Evolutionary conservation across 768 basidiomycete species (phyloP).

Genomic region (Naematelia aurantialba): DNA sequence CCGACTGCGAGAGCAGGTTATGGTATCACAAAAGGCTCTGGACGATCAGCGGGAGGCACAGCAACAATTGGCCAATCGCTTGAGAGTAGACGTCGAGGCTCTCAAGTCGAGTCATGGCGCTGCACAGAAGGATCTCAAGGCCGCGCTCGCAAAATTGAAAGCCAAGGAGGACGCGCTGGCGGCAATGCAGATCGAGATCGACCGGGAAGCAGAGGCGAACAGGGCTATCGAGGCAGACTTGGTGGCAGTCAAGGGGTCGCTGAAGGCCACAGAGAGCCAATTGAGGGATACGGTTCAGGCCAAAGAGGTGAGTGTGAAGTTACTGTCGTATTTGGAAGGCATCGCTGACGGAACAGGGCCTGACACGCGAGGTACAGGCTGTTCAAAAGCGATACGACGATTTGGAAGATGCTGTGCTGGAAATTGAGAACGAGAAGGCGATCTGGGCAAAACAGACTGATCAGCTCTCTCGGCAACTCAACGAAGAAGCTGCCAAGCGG

Average conservation of each 20-base stretch:
- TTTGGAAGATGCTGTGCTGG: constrained; percentile 81
- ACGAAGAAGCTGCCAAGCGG: constrained; percentile 67
- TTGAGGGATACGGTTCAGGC: constrained; percentile 38
- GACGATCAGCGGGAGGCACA: constrained; percentile 62
- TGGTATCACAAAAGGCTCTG: constrained; percentile 64
- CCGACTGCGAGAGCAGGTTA: constrained; percentile 64
- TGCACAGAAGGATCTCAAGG: constrained; percentile 62
- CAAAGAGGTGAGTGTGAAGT: constrained; percentile 65
- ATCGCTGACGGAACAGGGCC: constrained; percentile 54
- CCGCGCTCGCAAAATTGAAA: constrained; percentile 57
- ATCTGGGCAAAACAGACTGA: constrained; percentile 71
- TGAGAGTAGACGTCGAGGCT: constrained; percentile 71
- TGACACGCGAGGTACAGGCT: constrained; percentile 71
- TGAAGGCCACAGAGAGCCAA: constrained; percentile 20
- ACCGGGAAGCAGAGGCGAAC: constrained; percentile 55
- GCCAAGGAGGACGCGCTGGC: constrained; percentile 56
- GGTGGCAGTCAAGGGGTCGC: constrained; percentile 20
- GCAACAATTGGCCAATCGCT: constrained; percentile 65
- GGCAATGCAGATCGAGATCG: constrained; percentile 56
- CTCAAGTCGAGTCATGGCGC: constrained; percentile 61
- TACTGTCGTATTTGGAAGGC: background rate
- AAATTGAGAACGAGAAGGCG: constrained; percentile 76
- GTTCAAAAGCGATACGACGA: constrained; percentile 74
- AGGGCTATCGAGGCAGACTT: constrained; percentile 46
- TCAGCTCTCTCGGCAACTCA: constrained; percentile 65